Conservation (phyloP, 495 filamentous ascomycete species). For the Penicillium silybi region DNA sequence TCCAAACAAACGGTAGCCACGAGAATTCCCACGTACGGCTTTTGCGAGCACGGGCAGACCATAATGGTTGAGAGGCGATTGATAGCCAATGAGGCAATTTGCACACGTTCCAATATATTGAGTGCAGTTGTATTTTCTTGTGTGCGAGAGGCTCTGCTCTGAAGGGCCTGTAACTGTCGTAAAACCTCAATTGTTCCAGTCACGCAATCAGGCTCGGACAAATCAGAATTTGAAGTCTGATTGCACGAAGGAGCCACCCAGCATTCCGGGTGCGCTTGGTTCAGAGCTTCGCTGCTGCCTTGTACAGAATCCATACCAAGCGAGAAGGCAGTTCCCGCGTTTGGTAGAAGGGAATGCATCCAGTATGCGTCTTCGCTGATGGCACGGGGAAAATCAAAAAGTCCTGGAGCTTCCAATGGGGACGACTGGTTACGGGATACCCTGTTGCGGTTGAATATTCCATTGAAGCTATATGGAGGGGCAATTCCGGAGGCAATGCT, state of each 20-base stretch:
- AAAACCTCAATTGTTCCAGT: slow-evolving; percentile 1
- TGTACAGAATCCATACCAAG: not conserved
- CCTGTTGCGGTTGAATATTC: not conserved
- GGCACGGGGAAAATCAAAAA: not conserved
- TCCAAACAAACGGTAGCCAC: slow-evolving; percentile 11
- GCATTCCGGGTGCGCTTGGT: not conserved
- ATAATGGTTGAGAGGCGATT: slow-evolving; percentile 11
- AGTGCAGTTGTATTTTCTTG: not conserved
- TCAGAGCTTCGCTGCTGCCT: not conserved
- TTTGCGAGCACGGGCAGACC: slow-evolving; percentile 13
- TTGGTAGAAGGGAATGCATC: not conserved
- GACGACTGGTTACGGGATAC: not conserved
- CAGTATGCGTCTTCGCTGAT: not conserved
- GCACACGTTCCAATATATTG: not conserved
- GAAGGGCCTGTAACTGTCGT: not conserved
- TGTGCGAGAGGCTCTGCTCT: not conserved
- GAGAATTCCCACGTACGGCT: slow-evolving; percentile 9
- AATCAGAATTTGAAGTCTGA: slow-evolving; percentile 1
- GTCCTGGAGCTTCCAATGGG: not conserved
- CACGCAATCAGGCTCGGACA: slow-evolving; percentile 3
- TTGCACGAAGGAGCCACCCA: not conserved
- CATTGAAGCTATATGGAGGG: not conserved
- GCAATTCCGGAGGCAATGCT: not conserved
- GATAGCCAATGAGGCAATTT: slow-evolving; percentile 1
- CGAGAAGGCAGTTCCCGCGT: not conserved